Conservation (phyloP, 352 stramenopile genomes). For the Phytophthora hybrid region DNA sequence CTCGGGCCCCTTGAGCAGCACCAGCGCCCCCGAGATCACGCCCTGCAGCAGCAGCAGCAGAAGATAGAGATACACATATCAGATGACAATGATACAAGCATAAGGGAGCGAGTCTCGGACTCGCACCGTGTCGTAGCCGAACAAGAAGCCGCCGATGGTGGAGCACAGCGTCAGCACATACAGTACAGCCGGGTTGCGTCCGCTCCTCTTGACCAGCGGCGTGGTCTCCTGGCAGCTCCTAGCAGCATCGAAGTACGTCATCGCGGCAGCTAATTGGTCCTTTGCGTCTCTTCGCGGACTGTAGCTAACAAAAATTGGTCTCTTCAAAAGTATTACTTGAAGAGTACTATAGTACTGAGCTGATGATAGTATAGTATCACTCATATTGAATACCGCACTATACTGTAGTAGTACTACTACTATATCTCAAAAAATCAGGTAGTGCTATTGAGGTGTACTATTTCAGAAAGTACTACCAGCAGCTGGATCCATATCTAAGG, state of each 20-base stretch:
- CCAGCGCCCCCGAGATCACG: conserved; percentile 82
- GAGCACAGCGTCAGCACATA: conserved; percentile 76
- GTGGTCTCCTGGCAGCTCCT: conserved; percentile 15
- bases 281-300: conserved; percentile 2
- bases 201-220: conserved; percentile 7
- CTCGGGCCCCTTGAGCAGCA: conserved; percentile 71
- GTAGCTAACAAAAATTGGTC: no score
- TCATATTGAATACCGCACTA: no score
- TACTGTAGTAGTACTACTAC: no score
- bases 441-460: no score
- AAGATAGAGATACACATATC: not conserved
- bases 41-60: conserved; percentile 42
- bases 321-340: no score
- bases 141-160: conserved; percentile 82
- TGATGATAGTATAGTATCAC: no score
- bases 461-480: no score
- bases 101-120: not conserved
- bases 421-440: no score
- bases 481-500: no score
- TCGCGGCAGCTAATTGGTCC: not conserved
- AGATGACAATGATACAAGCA: not conserved
- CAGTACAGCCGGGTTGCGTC: conserved; percentile 41
- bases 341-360: no score
- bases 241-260: not conserved
- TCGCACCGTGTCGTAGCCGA: conserved; percentile 80